Evolutionary conservation across 2,329 filamentous ascomycete genomes (phyloP), one percentile per base, ranked within the genome.

Genomic region (Cladosporium phlei): DNA sequence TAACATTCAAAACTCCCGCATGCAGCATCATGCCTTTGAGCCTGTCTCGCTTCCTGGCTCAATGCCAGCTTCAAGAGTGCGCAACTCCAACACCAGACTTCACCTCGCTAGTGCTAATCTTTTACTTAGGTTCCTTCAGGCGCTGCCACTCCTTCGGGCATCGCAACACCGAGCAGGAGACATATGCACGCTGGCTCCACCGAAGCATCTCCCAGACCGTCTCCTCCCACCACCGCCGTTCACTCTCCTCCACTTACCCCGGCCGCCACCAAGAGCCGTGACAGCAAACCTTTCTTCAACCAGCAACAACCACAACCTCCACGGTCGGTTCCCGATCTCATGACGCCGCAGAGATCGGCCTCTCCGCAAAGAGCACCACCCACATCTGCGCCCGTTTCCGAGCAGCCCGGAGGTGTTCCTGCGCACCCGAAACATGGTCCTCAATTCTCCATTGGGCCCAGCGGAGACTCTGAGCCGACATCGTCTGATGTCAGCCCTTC

Each of bases 1-100:
- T 52, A 81, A 84, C 57, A 76, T 95, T 51, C 90, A 96, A 69
- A 85, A 90, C 58, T 78, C 82, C 48, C 81, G 90, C 53, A 80
- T 95, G 74, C 86, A 85, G 63, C 87, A 89, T 63, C 95, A 88
- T 68, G 83, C 85, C 33, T 97, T 90, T 61, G 90, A 96, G 64
- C 85, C 91, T 25, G 83, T 95, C 53, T 97, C 93, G 27, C 75
- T 97, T 43, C 93, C 93, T 14, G 76, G 82, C 59, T 97, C 93
- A 28, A 75, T 96, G 50, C 91, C 93, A 28, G 77, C 80, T 24
- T 91, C 88, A 35, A 79, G 87, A 69, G 88, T 91, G 81, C 69
- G 85, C 78, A 56, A 42, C 16, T 30, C 19, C 24, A n/a, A 14
- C 34, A 19, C 34, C 17, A 9, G 20, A 25, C 43, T 50, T 19